Evolutionary conservation across 129 eudicot genomes (phyloP), one percentile per base, ranked within the genome.

Genomic region (Lactuca sativa): DNA sequence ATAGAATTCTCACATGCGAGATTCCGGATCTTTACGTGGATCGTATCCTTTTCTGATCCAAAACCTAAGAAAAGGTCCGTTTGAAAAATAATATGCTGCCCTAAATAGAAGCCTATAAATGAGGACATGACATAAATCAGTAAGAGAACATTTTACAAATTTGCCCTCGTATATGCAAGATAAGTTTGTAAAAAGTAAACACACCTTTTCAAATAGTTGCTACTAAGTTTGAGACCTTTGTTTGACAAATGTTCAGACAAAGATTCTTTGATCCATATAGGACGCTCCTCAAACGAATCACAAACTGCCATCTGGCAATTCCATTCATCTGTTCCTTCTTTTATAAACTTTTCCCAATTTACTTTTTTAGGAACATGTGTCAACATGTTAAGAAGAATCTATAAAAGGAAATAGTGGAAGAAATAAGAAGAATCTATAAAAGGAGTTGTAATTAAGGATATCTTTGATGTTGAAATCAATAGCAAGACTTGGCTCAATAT

Each of bases 1-100:
- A 56, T 21, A 56, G 16, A 53, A 49, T 10, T 55, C 91, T 86
- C 70, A 92, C 98, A 89, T 80, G 81, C 96, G 90, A 59, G 96
- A 93, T 77, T 93, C 98, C 49, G 95, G 86, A 78, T 93, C 98
- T 75, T 89, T 89, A 60, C 96, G 96, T 60, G 96, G 98, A 80
- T 93, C 98, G 71, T 93, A 93, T 58, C 96, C 98, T 83, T 87
- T 93, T 71, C 88, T 89, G 77, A 89, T 93, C 86, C 85, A 89
- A 76, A 93, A 93, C 75, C 85, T 83, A 70, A 67, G 86, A 73
- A 81, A 93, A n/a, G 98, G 98, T 48, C 98, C 98, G 59, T 84
- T 85, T 54, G 85, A 68, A 75, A 93, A 93, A 70, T 93, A 89
- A 80, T 93, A 93, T 66, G 96, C 92, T 25, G 82, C 81, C 62